Conservation (phyloP, 306 rosid genomes). For the Dalbergia cultrata region DNA sequence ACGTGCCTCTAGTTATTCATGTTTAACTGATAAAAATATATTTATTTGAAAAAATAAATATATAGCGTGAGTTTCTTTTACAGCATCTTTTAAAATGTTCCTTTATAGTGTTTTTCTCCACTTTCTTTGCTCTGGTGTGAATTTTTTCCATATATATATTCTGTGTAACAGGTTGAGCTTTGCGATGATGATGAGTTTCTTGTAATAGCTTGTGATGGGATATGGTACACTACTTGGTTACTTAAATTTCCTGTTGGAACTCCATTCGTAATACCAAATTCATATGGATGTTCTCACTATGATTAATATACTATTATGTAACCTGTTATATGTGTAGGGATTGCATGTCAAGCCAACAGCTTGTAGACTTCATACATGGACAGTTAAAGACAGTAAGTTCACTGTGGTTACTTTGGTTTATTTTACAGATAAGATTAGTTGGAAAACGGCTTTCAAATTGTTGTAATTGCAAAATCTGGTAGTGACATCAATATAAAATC, state of each 20-base stretch:
- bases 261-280: slow-evolving; percentile 21
- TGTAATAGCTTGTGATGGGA: slow-evolving; percentile 95
- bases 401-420: slow-evolving; percentile 14
- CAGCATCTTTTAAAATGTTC: slow-evolving; percentile 16
- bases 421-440: slow-evolving; percentile 19
- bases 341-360: slow-evolving; percentile 96
- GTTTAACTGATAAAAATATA: background rate
- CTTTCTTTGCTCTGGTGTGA: slow-evolving; percentile 12
- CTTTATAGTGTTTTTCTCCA: background rate
- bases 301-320: slow-evolving; percentile 9
- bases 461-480: background rate
- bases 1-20: background rate
- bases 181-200: slow-evolving; percentile 92
- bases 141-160: slow-evolving; percentile 33
- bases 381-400: slow-evolving; percentile 73
- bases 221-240: slow-evolving; percentile 70
- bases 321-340: slow-evolving; percentile 66
- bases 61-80: slow-evolving; percentile 20
- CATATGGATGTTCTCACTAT: slow-evolving; percentile 1
- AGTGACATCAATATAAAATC: slow-evolving; percentile 22
- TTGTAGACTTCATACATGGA: slow-evolving; percentile 77
- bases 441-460: slow-evolving; percentile 26
- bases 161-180: slow-evolving; percentile 73
- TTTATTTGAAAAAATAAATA: background rate
- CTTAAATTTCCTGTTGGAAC: slow-evolving; percentile 26